Evolutionary conservation across 306 rosid species (phyloP).

Genomic region (Canavalia ensiformis): DNA sequence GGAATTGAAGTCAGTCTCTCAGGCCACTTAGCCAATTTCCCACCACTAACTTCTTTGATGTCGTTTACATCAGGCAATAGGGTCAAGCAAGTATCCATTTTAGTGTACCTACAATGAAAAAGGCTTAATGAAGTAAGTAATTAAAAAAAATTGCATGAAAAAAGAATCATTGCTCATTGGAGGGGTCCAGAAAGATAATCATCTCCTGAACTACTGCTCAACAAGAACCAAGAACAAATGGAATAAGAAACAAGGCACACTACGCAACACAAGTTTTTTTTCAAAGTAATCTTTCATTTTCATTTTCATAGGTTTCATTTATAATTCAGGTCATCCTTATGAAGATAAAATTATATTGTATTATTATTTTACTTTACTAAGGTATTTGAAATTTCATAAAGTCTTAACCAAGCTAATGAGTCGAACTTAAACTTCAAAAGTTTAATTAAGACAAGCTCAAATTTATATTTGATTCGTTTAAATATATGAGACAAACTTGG

Average conservation of each 20-base stretch:
- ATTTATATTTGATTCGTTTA: no score
- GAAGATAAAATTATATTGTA: no score
- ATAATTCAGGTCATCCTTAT: no score
- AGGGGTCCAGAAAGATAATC: neutral
- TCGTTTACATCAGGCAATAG: conserved; percentile 77
- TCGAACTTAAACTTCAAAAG: no score
- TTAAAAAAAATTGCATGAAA: neutral
- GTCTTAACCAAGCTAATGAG: no score
- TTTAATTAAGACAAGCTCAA: no score
- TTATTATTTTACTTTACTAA: no score
- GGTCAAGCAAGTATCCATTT: conserved; percentile 83
- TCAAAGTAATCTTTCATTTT: no score
- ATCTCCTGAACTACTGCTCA: conserved; percentile 6
- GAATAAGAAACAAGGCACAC: conserved; percentile 41
- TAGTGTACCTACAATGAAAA: conserved; percentile 74
- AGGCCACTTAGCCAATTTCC: conserved; percentile 84
- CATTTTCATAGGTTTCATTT: no score
- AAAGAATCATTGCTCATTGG: neutral
- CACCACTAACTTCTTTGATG: conserved; percentile 74
- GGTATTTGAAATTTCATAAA: no score
- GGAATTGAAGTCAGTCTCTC: conserved; percentile 76
- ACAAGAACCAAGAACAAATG: conserved; percentile 6
- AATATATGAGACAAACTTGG: no score
- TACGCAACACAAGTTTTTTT: neutral
- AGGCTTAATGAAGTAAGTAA: neutral